Conservation (phyloP, 1,284 basidiomycete species). For the Entoloma clypeatum region DNA sequence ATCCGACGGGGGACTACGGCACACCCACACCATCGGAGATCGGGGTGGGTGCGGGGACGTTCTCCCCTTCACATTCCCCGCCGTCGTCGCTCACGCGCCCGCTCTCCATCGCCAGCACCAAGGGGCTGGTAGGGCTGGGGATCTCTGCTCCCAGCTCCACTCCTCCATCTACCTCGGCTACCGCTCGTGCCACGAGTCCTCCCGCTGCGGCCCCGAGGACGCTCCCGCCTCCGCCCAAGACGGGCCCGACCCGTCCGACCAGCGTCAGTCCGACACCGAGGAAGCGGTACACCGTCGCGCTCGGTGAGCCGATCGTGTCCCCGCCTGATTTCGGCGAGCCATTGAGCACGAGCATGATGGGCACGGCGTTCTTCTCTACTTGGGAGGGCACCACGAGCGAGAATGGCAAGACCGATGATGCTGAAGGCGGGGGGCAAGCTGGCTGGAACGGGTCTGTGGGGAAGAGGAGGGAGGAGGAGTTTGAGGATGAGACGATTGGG, state of each 20-base stretch:
- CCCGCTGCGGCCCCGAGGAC: constrained; percentile 23
- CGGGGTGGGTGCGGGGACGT: constrained; percentile 30
- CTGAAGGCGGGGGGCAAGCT: too few species aligned
- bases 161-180: constrained; percentile 27
- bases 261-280: constrained; percentile 70
- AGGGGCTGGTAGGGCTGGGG: constrained; percentile 21
- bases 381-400: too few species aligned
- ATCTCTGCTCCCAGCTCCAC: constrained; percentile 20
- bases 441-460: constrained; percentile 32
- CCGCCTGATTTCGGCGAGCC: constrained; percentile 33
- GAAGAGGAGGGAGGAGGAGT: constrained; percentile 35
- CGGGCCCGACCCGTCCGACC: constrained; percentile 33
- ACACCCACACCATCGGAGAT: constrained; percentile 56
- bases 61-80: constrained; percentile 64
- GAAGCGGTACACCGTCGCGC: constrained; percentile 78
- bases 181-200: constrained; percentile 24
- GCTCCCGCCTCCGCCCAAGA: constrained; percentile 30
- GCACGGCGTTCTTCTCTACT: constrained; percentile 45
- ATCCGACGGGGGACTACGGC: constrained; percentile 77
- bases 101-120: constrained; percentile 32
- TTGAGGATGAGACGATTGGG: constrained; percentile 61
- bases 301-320: constrained; percentile 62
- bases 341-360: constrained; percentile 25
- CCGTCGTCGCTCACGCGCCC: constrained; percentile 39
- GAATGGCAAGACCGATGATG: too few species aligned